These are phyloP conservation scores for Phylloporus rhodoxanthus DNA, from an alignment of 768 basidiomycete genomes.

Conservation along the genomic window DNA sequence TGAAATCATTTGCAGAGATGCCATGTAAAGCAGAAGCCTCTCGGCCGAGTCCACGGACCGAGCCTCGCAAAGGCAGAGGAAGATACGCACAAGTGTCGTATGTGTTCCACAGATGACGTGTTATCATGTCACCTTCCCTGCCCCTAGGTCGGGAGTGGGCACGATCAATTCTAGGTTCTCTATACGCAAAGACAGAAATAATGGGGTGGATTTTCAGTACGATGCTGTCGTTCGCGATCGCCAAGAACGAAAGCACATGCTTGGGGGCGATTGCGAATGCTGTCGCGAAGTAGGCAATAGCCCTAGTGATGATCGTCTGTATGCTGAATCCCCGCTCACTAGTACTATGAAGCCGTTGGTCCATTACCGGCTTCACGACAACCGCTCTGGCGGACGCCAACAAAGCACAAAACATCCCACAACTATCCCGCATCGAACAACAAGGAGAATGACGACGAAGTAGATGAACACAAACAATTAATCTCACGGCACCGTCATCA, in stretches of 20 bases:
- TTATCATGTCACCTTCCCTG: neutral
- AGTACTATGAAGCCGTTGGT: constrained; percentile 80
- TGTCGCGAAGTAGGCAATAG: constrained; percentile 56
- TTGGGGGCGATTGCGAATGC: constrained; percentile 76
- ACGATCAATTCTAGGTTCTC: constrained; percentile 62
- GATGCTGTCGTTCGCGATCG: constrained; percentile 72
- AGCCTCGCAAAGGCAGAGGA: constrained; percentile 49
- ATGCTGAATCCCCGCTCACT: neutral
- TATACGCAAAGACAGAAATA: constrained; percentile 61
- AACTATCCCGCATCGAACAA: constrained; percentile 2
- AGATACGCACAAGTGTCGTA: constrained; percentile 46
- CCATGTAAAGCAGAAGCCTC: constrained; percentile 9
- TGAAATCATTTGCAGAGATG: constrained; percentile 9
- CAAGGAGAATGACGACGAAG: constrained; percentile 32
- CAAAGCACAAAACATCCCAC: constrained; percentile 26
- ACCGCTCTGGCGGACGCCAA: constrained; percentile 71
- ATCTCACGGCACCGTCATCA: constrained; percentile 70
- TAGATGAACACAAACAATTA: constrained; percentile 54
- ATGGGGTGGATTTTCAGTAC: constrained; percentile 60
- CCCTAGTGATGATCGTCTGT: too few relatives aligned
- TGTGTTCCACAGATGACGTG: constrained; percentile 9
- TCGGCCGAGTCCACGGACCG: constrained; percentile 8
- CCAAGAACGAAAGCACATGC: constrained; percentile 56
- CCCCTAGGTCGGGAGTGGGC: constrained; percentile 24
- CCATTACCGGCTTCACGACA: constrained; percentile 64